phyloP scores from a whole-genome alignment of 805 yeast genomes.

The Candida loeiensis region DNA sequence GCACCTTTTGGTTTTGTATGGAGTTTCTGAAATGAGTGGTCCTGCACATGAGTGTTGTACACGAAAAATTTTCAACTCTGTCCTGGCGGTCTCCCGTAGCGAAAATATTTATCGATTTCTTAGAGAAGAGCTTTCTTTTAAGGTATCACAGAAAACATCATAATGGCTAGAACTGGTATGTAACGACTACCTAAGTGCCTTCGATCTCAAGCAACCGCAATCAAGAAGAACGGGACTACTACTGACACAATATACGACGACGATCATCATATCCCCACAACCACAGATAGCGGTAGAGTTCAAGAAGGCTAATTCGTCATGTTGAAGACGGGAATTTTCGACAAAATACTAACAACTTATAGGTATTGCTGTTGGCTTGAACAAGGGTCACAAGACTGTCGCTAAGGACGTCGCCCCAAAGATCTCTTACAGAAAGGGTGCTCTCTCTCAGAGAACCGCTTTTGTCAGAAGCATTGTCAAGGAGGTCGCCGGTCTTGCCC shows the following conservation, averaged over 20 bases:
- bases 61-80: conserved; percentile 10
- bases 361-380: conserved; percentile 97
- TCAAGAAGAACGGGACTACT: too few relatives aligned
- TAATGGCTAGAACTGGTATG: conserved; percentile 70
- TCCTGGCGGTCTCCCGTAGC: conserved; percentile 6
- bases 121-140: conserved; percentile 9
- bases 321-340: neutral
- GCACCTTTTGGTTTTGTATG: neutral
- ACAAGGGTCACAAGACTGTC: conserved; percentile 98
- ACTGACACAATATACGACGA: too few relatives aligned
- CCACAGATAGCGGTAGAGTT: neutral
- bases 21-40: neutral
- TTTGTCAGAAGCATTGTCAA: conserved; percentile 94
- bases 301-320: neutral
- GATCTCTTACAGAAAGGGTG: conserved; percentile 95
- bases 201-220: too few relatives aligned
- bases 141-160: conserved; percentile 16
- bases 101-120: conserved; percentile 8
- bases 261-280: neutral
- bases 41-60: conserved; percentile 7
- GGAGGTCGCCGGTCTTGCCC: conserved; percentile 98
- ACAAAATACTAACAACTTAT: conserved; percentile 11
- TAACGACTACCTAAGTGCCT: conserved; percentile 14
- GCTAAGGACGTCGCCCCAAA: conserved; percentile 67
- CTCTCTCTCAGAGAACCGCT: conserved; percentile 88